Evolutionary conservation across 495 filamentous ascomycete species (phyloP).

Genomic region (Aspergillus nanangensis): DNA sequence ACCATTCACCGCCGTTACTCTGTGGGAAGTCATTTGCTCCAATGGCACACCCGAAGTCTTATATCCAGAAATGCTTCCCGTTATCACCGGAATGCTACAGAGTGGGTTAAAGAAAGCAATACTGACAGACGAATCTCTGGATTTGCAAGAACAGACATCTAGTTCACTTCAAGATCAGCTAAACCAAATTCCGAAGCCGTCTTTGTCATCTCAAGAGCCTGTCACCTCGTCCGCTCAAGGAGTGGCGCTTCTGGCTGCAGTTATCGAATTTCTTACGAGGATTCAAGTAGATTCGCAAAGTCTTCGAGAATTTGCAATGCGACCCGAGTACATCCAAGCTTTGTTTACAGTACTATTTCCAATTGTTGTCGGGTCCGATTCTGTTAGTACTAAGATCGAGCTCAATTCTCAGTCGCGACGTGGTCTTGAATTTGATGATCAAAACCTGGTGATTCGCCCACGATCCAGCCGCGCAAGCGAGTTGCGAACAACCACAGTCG

Average conservation of each 20-base stretch:
- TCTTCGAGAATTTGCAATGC: slow-evolving; percentile 76
- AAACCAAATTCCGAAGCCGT: slow-evolving; percentile 8
- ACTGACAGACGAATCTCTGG: slow-evolving; percentile 4
- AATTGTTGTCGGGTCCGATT: slow-evolving; percentile 76
- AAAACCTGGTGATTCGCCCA: slow-evolving; percentile 76
- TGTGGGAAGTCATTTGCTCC: slow-evolving; percentile 63
- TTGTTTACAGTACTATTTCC: slow-evolving; percentile 79
- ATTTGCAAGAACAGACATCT: not conserved
- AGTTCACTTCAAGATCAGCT: slow-evolving; percentile 8
- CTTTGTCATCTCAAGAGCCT: slow-evolving; percentile 10
- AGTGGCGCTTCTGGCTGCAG: slow-evolving; percentile 55
- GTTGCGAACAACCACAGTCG: slow-evolving; percentile 64
- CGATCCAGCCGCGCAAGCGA: slow-evolving; percentile 59
- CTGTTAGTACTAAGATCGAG: slow-evolving; percentile 76
- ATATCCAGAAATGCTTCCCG: slow-evolving; percentile 73
- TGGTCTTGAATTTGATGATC: slow-evolving; percentile 76
- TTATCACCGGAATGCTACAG: slow-evolving; percentile 86
- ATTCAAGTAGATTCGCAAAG: slow-evolving; percentile 64
- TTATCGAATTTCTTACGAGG: slow-evolving; percentile 74
- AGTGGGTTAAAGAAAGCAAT: slow-evolving; percentile 60
- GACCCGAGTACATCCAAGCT: slow-evolving; percentile 72
- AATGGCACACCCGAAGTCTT: slow-evolving; percentile 55
- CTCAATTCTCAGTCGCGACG: slow-evolving; percentile 61
- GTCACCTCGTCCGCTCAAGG: slow-evolving; percentile 13
- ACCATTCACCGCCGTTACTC: slow-evolving; percentile 65